Evolutionary conservation across 495 filamentous ascomycete genomes (phyloP), one percentile per base, ranked within the genome.

Genomic region (Penicillium silybi): DNA sequence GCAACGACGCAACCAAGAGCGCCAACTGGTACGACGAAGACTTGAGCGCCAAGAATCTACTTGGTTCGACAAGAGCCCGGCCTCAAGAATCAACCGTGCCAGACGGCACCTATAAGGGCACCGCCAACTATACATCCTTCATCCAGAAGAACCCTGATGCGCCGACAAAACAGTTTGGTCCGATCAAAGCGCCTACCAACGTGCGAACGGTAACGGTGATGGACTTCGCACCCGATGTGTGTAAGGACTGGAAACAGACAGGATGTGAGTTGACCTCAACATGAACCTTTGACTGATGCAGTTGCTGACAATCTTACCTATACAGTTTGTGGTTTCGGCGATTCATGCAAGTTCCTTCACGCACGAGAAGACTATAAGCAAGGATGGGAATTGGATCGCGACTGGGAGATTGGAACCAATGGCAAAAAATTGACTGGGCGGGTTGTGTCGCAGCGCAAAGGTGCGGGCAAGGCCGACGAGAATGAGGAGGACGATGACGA

Each of bases 201-300:
- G 85, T 97, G 37, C 84, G 93, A 25, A 96, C 88, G 2, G 85
- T 95, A 46, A 97, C 91, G 0, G 81, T 90, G 15, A 96, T 83
- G 32, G 93, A 97, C 61, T 96, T 88, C 68, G 86, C 89, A 23
- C 92, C 95, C 0, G 92, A 97, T 61, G 89, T 95, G 13, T 97
- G 93, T 66, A 97, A 97, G 67, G 93, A 97, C 66, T 95, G 89
- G 66, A 95, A 95, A 56, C 80, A 89, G 56, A 95, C 89, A 0
- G 91, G 91, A 3, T 72, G 52, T 50, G 37, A 39, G 46, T 54
- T n/a, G 26, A 32, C 11, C 29, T 32, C 29, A 11, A 32, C 29
- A 1, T 32, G 9, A 32, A 32, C 1, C 1, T 32, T 3, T 15
- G 29, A 11, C 11, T 4, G 29, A 32, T 32, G 6, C 29, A 32